Percentiles rank a stretch among this genome's conserved stretches.
phyloP scores from a whole-genome alignment of 169 alveolate genomes.

The Ichthyophthirius multifiliis region DNA sequence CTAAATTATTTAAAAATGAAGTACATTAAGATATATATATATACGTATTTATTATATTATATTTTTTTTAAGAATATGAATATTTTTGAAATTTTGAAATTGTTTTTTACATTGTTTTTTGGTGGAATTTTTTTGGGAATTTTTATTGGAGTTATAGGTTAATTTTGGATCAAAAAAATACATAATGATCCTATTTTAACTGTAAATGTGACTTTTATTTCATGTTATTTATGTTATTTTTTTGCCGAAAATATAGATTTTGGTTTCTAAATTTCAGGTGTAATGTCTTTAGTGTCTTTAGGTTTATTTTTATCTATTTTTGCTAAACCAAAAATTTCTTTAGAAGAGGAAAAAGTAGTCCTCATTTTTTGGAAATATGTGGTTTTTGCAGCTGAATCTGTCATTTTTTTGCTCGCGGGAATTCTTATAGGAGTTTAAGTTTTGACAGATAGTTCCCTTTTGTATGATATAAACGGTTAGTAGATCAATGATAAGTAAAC shows the following conservation, averaged over 20 bases:
- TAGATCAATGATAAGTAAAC: no score
- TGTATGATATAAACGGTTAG: no score
- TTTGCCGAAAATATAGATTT: constrained; percentile 37
- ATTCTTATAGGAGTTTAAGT: constrained; percentile 42
- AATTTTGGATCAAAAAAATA: constrained; percentile 40
- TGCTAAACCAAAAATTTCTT: constrained; percentile 42
- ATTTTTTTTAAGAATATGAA: background rate
- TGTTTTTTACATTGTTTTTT: constrained; percentile 37
- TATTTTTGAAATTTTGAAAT: constrained; percentile 30
- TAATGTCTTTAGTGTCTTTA: constrained; percentile 43
- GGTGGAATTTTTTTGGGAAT: constrained; percentile 60
- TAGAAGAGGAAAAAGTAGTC: constrained; percentile 27
- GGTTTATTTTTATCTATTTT: constrained; percentile 48
- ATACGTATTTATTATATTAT: background rate
- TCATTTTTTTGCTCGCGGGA: constrained; percentile 51
- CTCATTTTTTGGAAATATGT: constrained; percentile 39
- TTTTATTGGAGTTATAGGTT: constrained; percentile 26
- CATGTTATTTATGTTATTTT: constrained; percentile 39
- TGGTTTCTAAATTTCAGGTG: constrained; percentile 46
- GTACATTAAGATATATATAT: background rate
- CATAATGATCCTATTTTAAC: constrained; percentile 42
- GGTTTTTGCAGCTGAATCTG: constrained; percentile 36
- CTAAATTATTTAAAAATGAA: constrained; percentile 27
- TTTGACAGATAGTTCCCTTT: background rate
- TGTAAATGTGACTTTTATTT: constrained; percentile 35